A percentile compares a stretch with the other conserved stretches of the same genome.
These are phyloP conservation scores for Ensete ventricosum DNA, from an alignment of 176 grass and related monocot genomes.

Conservation along the genomic window DNA sequence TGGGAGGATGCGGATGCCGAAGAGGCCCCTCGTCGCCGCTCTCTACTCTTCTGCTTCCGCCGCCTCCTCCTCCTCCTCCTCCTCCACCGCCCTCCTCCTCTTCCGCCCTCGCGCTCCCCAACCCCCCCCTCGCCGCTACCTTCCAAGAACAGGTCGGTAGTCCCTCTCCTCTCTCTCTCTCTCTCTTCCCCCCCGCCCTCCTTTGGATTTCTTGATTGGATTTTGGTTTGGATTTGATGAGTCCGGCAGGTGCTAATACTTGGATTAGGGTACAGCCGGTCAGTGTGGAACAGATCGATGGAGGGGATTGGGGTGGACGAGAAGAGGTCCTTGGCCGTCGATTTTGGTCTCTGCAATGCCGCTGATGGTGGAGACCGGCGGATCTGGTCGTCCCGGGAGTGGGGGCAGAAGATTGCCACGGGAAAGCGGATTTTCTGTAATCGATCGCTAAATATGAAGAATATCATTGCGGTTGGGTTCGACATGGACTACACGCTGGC, in stretches of 20 bases:
- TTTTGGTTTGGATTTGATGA: not conserved
- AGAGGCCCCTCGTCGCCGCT: constrained; percentile 45
- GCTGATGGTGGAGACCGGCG: constrained; percentile 12
- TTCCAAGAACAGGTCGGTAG: constrained; percentile 23
- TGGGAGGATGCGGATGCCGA: constrained; percentile 33
- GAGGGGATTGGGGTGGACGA: not conserved
- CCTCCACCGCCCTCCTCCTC: constrained; percentile 8
- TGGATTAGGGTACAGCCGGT: constrained; percentile 15
- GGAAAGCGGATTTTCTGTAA: constrained; percentile 96
- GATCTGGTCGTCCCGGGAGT: constrained; percentile 43
- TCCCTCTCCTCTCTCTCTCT: not conserved
- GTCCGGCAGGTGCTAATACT: not conserved
- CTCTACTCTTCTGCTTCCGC: constrained; percentile 30
- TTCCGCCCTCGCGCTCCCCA: constrained; percentile 10
- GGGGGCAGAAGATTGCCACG: constrained; percentile 45
- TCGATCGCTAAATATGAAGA: constrained; percentile 96
- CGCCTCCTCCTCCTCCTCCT: constrained; percentile 18
- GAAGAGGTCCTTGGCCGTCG: not conserved
- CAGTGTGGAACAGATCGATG: constrained; percentile 3
- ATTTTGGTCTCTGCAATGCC: not conserved
- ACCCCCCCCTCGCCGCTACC: not conserved
- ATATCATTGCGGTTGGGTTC: constrained; percentile 89
- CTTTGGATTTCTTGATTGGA: not conserved
- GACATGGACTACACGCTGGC: constrained; percentile 99
- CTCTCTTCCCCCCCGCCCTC: not conserved